These are phyloP conservation scores for Pseudophaeomoniella oleicola DNA, from an alignment of 2,329 filamentous ascomycete genomes.

Conservation along the genomic window DNA sequence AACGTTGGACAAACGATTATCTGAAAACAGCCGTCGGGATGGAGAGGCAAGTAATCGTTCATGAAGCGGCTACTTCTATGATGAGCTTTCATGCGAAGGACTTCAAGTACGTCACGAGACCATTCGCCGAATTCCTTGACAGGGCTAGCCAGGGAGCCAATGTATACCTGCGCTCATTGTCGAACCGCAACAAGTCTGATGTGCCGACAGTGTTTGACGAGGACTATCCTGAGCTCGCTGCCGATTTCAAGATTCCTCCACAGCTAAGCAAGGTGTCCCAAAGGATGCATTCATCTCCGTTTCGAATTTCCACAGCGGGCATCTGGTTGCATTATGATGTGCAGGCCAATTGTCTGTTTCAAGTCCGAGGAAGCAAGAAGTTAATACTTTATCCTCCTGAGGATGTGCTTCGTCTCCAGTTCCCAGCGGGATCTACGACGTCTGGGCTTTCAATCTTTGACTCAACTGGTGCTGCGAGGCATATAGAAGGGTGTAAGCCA, in stretches of 20 bases:
- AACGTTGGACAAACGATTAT: constrained; percentile 55
- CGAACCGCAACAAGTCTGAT: constrained; percentile 51
- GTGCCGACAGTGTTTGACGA: constrained; percentile 51
- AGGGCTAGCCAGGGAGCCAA: constrained; percentile 43
- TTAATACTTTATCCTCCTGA: constrained; percentile 65
- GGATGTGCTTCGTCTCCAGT: constrained; percentile 54
- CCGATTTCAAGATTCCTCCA: constrained; percentile 55
- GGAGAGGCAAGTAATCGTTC: constrained; percentile 54
- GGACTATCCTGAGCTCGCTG: constrained; percentile 57
- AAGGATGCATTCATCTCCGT: constrained; percentile 61
- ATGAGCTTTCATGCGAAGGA: constrained; percentile 80
- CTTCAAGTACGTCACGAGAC: constrained; percentile 57
- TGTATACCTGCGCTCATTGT: constrained; percentile 68
- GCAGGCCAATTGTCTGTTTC: constrained; percentile 76
- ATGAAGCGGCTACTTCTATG: constrained; percentile 47
- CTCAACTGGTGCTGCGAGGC: constrained; percentile 14
- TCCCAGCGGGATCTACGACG: constrained; percentile 65
- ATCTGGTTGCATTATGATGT: constrained; percentile 90
- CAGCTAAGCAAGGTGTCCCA: constrained; percentile 43
- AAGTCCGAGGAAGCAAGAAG: constrained; percentile 58
- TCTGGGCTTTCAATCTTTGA: constrained; percentile 61
- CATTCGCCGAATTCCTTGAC: constrained; percentile 48
- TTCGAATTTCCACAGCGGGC: constrained; percentile 63
- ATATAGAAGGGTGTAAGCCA: constrained; percentile 33
- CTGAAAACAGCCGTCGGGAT: constrained; percentile 47